Base-by-base conservation (phyloP, 2,329 filamentous ascomycete species). In the Verticillium alfalfae region DNA sequence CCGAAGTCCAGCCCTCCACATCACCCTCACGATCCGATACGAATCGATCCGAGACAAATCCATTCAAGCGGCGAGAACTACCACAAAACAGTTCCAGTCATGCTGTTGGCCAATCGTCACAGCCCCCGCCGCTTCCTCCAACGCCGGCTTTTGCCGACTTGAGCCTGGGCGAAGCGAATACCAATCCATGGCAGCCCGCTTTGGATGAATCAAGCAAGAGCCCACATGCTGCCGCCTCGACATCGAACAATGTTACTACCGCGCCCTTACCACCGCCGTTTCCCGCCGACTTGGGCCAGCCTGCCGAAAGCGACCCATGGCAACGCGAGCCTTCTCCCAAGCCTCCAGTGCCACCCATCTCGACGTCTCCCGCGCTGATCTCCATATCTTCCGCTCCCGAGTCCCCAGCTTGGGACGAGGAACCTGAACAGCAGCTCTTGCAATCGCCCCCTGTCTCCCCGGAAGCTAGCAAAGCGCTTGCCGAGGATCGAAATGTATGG, bases 11-110 rank as follows among this genome's bases (percentile, higher is more conserved):
- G 45, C 34, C 26, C 58, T 59, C 45, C 18, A 13, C 41, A 54
- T 26, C 57, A 6, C 41, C 39, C 57, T n/a, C 31, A 26, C 34
- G 65, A 59, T 62, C 70, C 31, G 67, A 65, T 57, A 31, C 45
- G 41, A 59, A 45, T 22, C n/a, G 34, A 22, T 58, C 70, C 34
- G 76, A 81, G 61, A 84, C 82, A 22, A 86, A 86, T 60, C 83
- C 83, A 0, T 86, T 86, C 69, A 66, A 76, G 26, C 81, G 81
- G 63, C 79, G 81, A 61, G 82, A 82, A 65, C 73, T 73, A 4
- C 62, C 76, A 4, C 66, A 67, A 52, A 60, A 60, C 57, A 22
- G 54, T 45, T 18, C 54, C 54, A 49, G 59, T 54, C 34, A 60
- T 61, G 63, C 57, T 55, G 61, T 38, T 59, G 58, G n/a, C 63